Evolutionary conservation across 768 basidiomycete species (phyloP), one percentile per base, ranked within the genome.

Genomic region (Tricholoma sp.): DNA sequence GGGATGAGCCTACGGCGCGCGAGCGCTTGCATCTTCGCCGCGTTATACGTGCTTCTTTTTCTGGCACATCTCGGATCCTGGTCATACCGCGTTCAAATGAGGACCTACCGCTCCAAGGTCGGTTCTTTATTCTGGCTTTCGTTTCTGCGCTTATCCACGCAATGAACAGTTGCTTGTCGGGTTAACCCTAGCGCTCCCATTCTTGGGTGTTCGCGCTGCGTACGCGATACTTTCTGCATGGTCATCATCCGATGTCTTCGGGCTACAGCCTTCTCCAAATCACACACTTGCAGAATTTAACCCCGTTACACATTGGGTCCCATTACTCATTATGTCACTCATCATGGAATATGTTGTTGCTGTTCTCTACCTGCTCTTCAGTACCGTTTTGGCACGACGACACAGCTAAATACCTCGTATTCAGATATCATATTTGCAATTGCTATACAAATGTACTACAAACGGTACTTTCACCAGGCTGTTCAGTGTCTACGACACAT

Each of bases 191-290:
- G 83, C 82, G 8, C 70, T 88, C 12, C 85, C 85, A 4, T 81
- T 86, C 68, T 72, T 89, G 32, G 80, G 78, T 15, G 78, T 81
- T 33, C 77, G 79, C 53, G 75, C 79, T 55, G 72, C 75, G n/a
- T 88, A 88, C 63, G 74, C 78, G 44, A 68, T 88, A 34, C 74
- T 88, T 41, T 74, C 80, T 28, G 79, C 79, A 6, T 88, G 80
- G 72, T 83, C 84, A 18, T 71, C 85, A 13, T 72, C 76, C 11
- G 76, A 77, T 57, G 63, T 75, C 48, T 73, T 77, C 50, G 79
- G 76, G 53, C 48, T 57, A 29, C 44, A 68, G 48, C 68, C 65
- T 29, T 75, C 76, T 7, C 58, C 70, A 18, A 78, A 79, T 59
- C 58, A 71, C 17, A 68, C 72, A 5, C 74, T 87, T 6, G 77